phyloP scores from a whole-genome alignment of 2,329 filamentous ascomycete genomes.

The Emmonsiellopsis sp. region DNA sequence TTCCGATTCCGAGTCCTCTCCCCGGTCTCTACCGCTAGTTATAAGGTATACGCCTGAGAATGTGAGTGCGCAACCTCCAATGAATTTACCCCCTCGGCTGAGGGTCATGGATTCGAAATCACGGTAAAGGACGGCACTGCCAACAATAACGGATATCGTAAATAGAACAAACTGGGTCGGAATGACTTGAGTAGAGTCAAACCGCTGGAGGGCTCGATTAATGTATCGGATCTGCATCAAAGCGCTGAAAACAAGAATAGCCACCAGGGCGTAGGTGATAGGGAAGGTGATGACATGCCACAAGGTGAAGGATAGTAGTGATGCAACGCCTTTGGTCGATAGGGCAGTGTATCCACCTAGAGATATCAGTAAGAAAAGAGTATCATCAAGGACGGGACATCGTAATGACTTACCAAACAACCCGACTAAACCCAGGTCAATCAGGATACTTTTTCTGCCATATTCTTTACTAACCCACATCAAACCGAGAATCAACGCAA shows the following conservation, averaged over 20 bases:
- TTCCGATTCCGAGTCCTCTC: slow-evolving; percentile 54
- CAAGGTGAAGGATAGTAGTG: slow-evolving; percentile 82
- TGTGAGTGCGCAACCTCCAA: slow-evolving; percentile 82
- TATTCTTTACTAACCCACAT: slow-evolving; percentile 78
- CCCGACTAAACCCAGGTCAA: slow-evolving; percentile 87
- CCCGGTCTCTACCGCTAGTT: slow-evolving; percentile 64
- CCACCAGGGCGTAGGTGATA: slow-evolving; percentile 77
- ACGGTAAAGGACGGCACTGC: slow-evolving; percentile 84
- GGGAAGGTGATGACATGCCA: slow-evolving; percentile 85
- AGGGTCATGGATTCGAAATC: slow-evolving; percentile 80
- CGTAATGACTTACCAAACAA: slow-evolving; percentile 64
- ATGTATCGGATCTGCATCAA: slow-evolving; percentile 97
- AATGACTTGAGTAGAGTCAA: slow-evolving; percentile 96
- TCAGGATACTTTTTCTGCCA: slow-evolving; percentile 76
- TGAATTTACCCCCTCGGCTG: slow-evolving; percentile 70
- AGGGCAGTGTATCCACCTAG: slow-evolving; percentile 90
- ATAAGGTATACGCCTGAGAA: slow-evolving; percentile 98
- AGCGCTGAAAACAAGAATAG: slow-evolving; percentile 72
- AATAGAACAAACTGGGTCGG: slow-evolving; percentile 97
- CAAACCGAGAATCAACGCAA: slow-evolving; percentile 61
- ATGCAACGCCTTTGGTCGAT: slow-evolving; percentile 92
- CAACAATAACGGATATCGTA: slow-evolving; percentile 88
- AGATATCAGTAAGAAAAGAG: slow-evolving; percentile 5
- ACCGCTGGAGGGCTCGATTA: slow-evolving; percentile 80
- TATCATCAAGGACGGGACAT: slow-evolving; percentile 5